phyloP scores from a whole-genome alignment of 2,329 filamentous ascomycete species.

The Fusarium sp. region DNA sequence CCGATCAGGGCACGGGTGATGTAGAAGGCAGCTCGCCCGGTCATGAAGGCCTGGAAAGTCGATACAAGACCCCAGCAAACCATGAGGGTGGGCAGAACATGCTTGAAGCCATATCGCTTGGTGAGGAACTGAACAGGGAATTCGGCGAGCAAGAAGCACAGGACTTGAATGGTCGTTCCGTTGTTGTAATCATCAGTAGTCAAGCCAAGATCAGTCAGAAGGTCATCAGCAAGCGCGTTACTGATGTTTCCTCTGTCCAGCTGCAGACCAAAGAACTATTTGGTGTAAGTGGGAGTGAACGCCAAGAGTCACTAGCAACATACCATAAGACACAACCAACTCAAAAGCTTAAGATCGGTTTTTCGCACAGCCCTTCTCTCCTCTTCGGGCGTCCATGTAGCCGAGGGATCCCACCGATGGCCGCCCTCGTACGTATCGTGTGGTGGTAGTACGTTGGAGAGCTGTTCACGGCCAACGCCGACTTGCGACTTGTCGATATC shows the following conservation, averaged over 20 bases:
- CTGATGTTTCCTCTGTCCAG: slow-evolving; percentile 73
- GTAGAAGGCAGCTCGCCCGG: slow-evolving; percentile 61
- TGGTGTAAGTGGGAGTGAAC: slow-evolving; percentile 32
- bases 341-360: slow-evolving; percentile 58
- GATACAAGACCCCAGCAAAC: slow-evolving; percentile 62
- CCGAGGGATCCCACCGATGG: slow-evolving; percentile 57
- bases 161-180: slow-evolving; percentile 67
- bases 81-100: slow-evolving; percentile 66
- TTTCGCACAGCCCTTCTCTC: slow-evolving; percentile 68
- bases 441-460: slow-evolving; percentile 49
- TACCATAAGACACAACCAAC: slow-evolving; percentile 60
- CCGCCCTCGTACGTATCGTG: slow-evolving; percentile 55
- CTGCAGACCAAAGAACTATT: slow-evolving; percentile 71
- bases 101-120: slow-evolving; percentile 69
- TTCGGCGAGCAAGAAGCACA: slow-evolving; percentile 67
- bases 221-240: slow-evolving; percentile 72
- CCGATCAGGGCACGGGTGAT: slow-evolving; percentile 66
- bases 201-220: slow-evolving; percentile 66
- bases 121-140: slow-evolving; percentile 69
- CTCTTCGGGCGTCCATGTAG: slow-evolving; percentile 67
- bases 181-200: slow-evolving; percentile 68
- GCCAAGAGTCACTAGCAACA: background rate
- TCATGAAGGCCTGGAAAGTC: slow-evolving; percentile 65
- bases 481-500: slow-evolving; percentile 46
- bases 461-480: slow-evolving; percentile 55